phyloP scores from a whole-genome alignment of 257 asterid genomes.

The Solanum dulcamara region DNA sequence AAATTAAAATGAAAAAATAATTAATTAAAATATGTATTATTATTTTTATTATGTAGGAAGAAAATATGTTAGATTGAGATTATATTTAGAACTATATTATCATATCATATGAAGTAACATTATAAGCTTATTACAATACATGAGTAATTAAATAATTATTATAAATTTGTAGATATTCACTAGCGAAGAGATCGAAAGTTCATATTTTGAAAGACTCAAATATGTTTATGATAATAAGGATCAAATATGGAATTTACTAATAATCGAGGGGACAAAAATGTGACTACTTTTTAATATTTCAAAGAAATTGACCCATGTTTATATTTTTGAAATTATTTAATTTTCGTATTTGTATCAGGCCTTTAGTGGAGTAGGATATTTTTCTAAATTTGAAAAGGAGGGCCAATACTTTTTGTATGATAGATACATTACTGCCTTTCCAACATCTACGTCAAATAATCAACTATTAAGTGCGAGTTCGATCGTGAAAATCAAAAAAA shows the following conservation, averaged over 20 bases:
- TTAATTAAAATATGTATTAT: background rate
- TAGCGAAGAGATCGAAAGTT: background rate
- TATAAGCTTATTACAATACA: background rate
- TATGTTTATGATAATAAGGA: background rate
- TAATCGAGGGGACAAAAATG: background rate
- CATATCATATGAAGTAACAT: background rate
- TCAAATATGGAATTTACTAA: background rate
- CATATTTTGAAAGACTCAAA: background rate
- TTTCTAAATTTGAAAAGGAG: background rate
- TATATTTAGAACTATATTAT: background rate
- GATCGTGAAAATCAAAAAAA: background rate
- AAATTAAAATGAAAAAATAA: background rate
- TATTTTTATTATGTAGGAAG: background rate
- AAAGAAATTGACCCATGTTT: background rate
- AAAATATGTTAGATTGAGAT: background rate
- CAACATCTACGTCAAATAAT: background rate
- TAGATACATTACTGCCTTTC: background rate
- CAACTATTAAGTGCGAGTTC: background rate
- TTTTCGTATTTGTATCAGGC: background rate
- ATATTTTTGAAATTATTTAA: background rate
- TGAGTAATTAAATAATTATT: background rate
- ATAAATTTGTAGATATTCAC: background rate
- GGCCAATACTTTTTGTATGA: background rate
- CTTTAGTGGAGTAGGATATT: background rate
- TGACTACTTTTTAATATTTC: background rate